phyloP scores from a whole-genome alignment of 176 grass and related monocot species.

The Lolium rigidum region DNA sequence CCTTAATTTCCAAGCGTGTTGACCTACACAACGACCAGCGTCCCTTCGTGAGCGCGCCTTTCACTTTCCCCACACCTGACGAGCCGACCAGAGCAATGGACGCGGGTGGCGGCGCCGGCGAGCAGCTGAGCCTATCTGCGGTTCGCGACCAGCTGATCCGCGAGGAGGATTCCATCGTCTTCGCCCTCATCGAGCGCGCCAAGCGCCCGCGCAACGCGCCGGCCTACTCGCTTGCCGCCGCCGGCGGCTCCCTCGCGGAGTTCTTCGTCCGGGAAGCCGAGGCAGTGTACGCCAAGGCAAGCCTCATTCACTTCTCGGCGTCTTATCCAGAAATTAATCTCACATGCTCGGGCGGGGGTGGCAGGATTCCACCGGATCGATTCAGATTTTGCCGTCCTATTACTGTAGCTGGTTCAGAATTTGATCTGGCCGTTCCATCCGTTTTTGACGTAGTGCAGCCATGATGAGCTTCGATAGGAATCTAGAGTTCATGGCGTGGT shows the following conservation, averaged over 20 bases:
- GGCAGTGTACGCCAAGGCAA: constrained; percentile 71
- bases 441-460: background rate
- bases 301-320: background rate
- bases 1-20: background rate
- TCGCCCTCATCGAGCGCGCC: constrained; percentile 83
- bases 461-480: background rate
- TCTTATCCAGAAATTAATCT: background rate
- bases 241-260: constrained; percentile 59
- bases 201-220: constrained; percentile 69
- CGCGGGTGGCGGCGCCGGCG: constrained; percentile 2
- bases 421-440: background rate
- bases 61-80: constrained; percentile 24
- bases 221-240: constrained; percentile 54
- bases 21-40: background rate
- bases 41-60: background rate
- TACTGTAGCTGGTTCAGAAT: background rate
- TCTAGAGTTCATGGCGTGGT: background rate
- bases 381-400: background rate
- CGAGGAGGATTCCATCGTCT: constrained; percentile 93
- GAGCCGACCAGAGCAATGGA: constrained; percentile 33
- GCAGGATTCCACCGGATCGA: background rate
- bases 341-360: background rate
- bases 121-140: constrained; percentile 59
- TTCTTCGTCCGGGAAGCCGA: constrained; percentile 70
- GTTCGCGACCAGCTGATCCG: constrained; percentile 84